Evolutionary conservation across 2,329 filamentous ascomycete genomes (phyloP), one percentile per base, ranked within the genome.

Genomic region (Xylaria sp.): DNA sequence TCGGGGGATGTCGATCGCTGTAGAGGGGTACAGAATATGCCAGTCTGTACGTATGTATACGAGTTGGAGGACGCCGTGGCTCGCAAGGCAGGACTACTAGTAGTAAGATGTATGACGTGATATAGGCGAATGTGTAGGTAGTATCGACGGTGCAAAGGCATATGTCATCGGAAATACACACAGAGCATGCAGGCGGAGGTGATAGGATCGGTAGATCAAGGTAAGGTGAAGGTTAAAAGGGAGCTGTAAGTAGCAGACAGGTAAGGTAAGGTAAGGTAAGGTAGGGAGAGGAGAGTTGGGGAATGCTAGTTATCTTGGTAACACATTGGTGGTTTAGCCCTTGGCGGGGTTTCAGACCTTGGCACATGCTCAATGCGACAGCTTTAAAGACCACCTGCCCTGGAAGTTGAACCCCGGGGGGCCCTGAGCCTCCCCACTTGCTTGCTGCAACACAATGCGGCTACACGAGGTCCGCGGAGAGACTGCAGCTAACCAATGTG

Each of bases 321-420:
- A 3, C n/a, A 61, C 24, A 11, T 7, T 36, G 64, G 24, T 34
- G 11, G 59, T 36, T 51, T 60, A 27, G 62, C 61, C 58, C 62
- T 72, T 68, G 66, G 71, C 70, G 70, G 71, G 70, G 70, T 69
- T 67, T 67, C 59, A 69, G 65, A 64, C 64, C 57, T 68, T 68
- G 57, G 64, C 63, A 63, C 47, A 66, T 67, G 48, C 57, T 67
- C 61, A 70, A 72, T 72, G 71, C 71, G 68, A 72, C 34, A 36
- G 3, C 42, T 3, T 47, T 19, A 19, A 47, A 47, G 39, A 11
- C 39, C 14, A 42, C 39, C 12, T n/a, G 27, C 54, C 34, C 34
- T 36, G 17, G 3, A n/a, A n/a, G n/a, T n/a, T n/a, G n/a, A 11
- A 17, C 14, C 39, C 34, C 1, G 34, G 34, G 34, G 7, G 14